Conservation (phyloP, 2,329 filamentous ascomycete genomes). For the Ophiostoma pallidulum region DNA sequence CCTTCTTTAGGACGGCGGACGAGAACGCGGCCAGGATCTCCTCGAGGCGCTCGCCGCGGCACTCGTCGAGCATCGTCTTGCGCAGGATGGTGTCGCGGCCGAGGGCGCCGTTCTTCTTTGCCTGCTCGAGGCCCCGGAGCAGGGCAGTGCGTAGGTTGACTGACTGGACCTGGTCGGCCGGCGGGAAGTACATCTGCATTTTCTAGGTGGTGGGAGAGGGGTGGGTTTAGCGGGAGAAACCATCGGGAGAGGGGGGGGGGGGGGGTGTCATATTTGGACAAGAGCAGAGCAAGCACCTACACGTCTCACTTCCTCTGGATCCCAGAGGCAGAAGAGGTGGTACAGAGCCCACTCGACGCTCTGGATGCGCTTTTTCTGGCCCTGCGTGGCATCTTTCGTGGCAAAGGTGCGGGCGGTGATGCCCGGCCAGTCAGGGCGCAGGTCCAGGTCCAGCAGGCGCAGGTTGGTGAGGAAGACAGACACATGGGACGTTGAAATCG, state of each 20-base stretch:
- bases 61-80: constrained; percentile 96
- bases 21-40: constrained; percentile 81
- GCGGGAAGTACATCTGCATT: constrained; percentile 82
- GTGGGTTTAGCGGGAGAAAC: too few species aligned
- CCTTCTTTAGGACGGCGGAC: constrained; percentile 66
- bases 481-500: constrained; percentile 38
- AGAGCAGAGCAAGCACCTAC: too few species aligned
- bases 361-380: constrained; percentile 73
- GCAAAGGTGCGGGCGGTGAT: constrained; percentile 64
- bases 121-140: constrained; percentile 68
- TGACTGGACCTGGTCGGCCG: constrained; percentile 81
- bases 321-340: constrained; percentile 76
- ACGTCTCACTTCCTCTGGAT: constrained; percentile 63
- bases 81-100: constrained; percentile 72
- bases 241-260: too few species aligned
- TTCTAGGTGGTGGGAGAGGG: constrained; percentile 46
- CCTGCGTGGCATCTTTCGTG: constrained; percentile 53
- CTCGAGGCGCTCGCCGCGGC: constrained; percentile 81
- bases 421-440: constrained; percentile 67
- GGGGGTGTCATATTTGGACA: too few species aligned
- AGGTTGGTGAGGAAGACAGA: constrained; percentile 73
- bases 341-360: constrained; percentile 87
- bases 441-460: constrained; percentile 71
- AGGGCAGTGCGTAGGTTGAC: constrained; percentile 80
- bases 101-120: constrained; percentile 79